A percentile compares a stretch with the other conserved stretches of the same genome.
Evolutionary conservation across 768 basidiomycete species (phyloP).

Genomic region (Calocera cornea): DNA sequence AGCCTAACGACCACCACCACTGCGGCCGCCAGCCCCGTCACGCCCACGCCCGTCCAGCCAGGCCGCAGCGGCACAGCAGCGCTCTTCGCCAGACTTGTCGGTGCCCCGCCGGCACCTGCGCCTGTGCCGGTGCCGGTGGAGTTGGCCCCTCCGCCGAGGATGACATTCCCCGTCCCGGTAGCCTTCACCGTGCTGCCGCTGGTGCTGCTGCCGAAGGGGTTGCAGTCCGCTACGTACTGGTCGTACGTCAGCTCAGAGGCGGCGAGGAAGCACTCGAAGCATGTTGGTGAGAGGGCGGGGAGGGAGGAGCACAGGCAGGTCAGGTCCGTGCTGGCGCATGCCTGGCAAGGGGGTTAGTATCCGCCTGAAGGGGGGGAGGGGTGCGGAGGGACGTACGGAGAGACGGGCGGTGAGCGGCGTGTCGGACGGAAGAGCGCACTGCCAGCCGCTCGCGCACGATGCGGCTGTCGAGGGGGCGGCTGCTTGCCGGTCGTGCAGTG

Average conservation of each 20-base stretch:
- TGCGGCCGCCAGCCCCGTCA: no score
- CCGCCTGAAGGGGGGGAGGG: not conserved
- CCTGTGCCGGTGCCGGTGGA: not conserved
- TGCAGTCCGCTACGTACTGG: not conserved
- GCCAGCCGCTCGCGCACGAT: not conserved
- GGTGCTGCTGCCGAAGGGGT: not conserved
- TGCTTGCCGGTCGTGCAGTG: not conserved
- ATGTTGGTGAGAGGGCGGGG: not conserved
- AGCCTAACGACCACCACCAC: no score
- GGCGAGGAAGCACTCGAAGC: not conserved
- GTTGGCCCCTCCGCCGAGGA: not conserved
- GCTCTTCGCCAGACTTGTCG: not conserved
- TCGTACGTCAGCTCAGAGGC: not conserved
- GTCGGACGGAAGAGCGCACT: not conserved
- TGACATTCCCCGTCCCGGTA: not conserved
- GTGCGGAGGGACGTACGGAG: not conserved
- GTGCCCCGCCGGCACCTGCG: not conserved
- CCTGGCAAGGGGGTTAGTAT: not conserved
- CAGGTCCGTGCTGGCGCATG: not conserved
- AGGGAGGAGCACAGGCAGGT: not conserved
- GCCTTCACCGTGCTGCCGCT: not conserved
- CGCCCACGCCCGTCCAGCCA: no score
- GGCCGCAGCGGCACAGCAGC: no score
- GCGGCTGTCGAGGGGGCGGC: not conserved
- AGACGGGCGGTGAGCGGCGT: not conserved